phyloP scores from a whole-genome alignment of 768 basidiomycete genomes.

The Amanita brunnescens region DNA sequence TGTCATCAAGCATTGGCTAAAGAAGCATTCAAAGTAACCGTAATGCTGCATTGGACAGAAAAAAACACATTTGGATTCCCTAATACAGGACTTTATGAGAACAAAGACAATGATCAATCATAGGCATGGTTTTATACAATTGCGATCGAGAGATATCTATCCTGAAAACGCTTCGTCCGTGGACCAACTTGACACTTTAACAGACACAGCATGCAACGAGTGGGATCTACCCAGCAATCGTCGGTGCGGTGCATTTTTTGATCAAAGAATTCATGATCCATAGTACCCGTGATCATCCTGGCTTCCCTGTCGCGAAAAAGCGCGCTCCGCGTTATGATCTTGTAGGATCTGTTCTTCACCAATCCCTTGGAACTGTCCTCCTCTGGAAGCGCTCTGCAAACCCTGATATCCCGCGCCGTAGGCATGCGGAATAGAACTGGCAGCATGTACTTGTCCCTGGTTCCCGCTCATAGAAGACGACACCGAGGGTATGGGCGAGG shows the following conservation, averaged over 20 bases:
- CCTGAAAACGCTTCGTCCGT: too few species aligned
- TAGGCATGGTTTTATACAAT: background rate
- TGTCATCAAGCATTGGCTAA: conserved; percentile 53
- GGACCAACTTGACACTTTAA: too few species aligned
- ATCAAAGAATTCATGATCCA: background rate
- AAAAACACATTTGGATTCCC: too few species aligned
- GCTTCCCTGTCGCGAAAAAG: background rate
- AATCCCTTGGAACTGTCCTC: background rate
- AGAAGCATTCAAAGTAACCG: conserved; percentile 30
- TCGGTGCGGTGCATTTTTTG: background rate
- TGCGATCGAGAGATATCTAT: background rate
- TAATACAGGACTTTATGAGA: too few species aligned
- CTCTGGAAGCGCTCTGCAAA: background rate
- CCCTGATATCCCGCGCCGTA: background rate
- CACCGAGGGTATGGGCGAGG: background rate
- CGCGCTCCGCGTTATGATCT: background rate
- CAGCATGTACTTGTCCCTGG: background rate
- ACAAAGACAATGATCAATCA: background rate
- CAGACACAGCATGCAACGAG: background rate
- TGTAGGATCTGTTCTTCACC: background rate
- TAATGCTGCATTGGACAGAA: too few species aligned
- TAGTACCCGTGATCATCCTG: background rate
- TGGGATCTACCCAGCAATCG: too few species aligned
- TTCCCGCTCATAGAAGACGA: background rate
- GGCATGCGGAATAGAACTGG: background rate